Evolutionary conservation across 371 early-diverging fungal genomes (phyloP), one percentile per base, ranked within the genome.

Genomic region (Apophysomyces sp.): DNA sequence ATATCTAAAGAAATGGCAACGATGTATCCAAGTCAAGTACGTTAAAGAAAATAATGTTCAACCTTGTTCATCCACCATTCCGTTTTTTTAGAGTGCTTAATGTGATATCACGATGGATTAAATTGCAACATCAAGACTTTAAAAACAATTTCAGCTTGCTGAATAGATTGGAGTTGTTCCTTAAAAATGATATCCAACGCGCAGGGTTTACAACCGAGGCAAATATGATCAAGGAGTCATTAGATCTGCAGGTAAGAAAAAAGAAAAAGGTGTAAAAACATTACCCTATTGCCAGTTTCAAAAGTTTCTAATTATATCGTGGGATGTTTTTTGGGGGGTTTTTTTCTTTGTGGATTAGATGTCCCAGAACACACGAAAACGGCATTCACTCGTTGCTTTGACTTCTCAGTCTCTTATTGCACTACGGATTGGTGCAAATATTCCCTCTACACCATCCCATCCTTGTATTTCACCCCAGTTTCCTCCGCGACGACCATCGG

Each of bases 51-150:
- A 34, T 34, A 34, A 34, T 34, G 34, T n/a, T n/a, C n/a, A 13
- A 34, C 4, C 13, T 21, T 24, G 16, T 55, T 58, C 15, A 26
- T 60, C 39, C 6, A 9, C 30, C 58, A 16, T 31, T 34, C 18
- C 2, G 6, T 30, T 27, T 2, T 13, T 9, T 4, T 36, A 90
- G 85, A 55, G 81, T 89, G 6, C 64, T 91, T 0, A 73, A 77
- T 40, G 86, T 87, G 0, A 61, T 91, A 26, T 53, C 75, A 12
- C 81, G 87, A 8, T 91, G 91, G 91, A 71, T 87, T 2, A 71
- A 73, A 39, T 58, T 89, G 6, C 83, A 82, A 52, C 82, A 73
- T 44, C 81, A 85, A 52, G 84, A 87, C 44, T 87, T 90, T 58
- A 82, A 72, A 21, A 62, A 59, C 4, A 72, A 87, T 57, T 41